Base-by-base conservation (phyloP, 2,329 filamentous ascomycete genomes). In the Ophiostoma sp. region DNA sequence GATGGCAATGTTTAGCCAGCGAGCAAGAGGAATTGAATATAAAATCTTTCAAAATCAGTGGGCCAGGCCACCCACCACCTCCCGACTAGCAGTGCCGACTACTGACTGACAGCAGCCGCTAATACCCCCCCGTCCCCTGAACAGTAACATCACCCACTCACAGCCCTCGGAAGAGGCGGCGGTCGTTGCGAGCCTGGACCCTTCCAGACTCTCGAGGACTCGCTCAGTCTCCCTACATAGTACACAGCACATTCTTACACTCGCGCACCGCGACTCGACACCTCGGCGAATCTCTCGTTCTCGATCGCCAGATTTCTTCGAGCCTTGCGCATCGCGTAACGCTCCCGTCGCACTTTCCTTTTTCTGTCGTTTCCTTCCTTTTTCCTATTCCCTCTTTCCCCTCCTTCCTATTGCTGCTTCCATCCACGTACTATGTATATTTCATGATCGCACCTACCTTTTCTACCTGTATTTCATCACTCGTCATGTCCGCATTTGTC, bases 151-250 rank as follows among this genome's bases (percentile, higher is more conserved):
- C 52, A 57, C 52, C 52, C 52, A 57, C 52, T 57, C 52, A 57
- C 52, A 57, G 52, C 52, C 8, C 52, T 23, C 52, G 52, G 52
- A 57, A 27, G n/a, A 57, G 17, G 52, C 52, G 52, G 52, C 52
- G 52, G 52, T 27, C 52, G 52, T 57, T 27, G 52, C 52, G 52
- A 57, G 52, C 52, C 52, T 57, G 52, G 52, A 57, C 17, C 52
- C 52, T 57, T 57, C 20, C 52, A 57, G 52, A 57, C 52, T 57
- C 52, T 23, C 23, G 20, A 6, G 5, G 41, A 44, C 41, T 54
- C 48, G 48, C 48, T 57, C 23, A 11, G 3, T 39, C 36, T 39
- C 44, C 44, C 27, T 31, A 31, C 27, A 31, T 31, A 31, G 27
- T 31, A 31, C 27, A 31, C 3, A 31, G 27, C 3, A 31, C 27